Conservation (phyloP, 2,329 filamentous ascomycete species). For the Aspergillus sp. region DNA sequence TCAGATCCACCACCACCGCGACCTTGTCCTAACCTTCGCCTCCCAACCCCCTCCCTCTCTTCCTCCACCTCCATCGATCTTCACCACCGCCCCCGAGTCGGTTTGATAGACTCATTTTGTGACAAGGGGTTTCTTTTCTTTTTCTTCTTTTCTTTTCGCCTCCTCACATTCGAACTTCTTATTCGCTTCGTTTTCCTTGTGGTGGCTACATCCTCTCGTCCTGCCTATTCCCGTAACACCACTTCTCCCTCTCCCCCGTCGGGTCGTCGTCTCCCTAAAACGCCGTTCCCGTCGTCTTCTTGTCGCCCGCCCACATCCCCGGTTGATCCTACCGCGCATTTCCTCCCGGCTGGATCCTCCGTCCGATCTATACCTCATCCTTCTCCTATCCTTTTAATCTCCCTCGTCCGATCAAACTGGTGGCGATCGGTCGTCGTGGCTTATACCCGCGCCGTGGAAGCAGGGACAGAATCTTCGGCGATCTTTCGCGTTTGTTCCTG, state of each 20-base stretch:
- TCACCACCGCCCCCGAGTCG: conserved; percentile 14
- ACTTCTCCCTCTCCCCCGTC: conserved; percentile 5
- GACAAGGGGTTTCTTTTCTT: conserved; percentile 1
- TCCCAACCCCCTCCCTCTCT: conserved; percentile 8
- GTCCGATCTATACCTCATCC: conserved; percentile 9
- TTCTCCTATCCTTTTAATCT: conserved; percentile 5
- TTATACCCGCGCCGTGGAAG: conserved; percentile 7
- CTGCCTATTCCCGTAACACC: background rate
- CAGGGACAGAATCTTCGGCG: conserved; percentile 11
- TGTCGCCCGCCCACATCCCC: conserved; percentile 16
- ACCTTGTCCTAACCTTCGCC: conserved; percentile 18
- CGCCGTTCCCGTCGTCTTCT: conserved; percentile 20
- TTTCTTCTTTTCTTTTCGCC: conserved; percentile 8
- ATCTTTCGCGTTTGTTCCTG: conserved; percentile 13
- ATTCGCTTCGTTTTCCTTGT: too few species aligned
- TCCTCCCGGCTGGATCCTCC: conserved; percentile 11
- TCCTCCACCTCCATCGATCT: conserved; percentile 13
- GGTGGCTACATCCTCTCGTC: too few species aligned
- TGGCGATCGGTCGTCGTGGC: background rate
- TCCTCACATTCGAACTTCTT: background rate
- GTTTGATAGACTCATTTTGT: background rate
- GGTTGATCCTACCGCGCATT: conserved; percentile 20
- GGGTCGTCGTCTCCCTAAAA: conserved; percentile 6
- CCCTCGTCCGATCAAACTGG: conserved; percentile 1
- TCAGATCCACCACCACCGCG: conserved; percentile 28